Conservation (phyloP, 108 stramenopile genomes). For the Nitzschia inconspicua region DNA sequence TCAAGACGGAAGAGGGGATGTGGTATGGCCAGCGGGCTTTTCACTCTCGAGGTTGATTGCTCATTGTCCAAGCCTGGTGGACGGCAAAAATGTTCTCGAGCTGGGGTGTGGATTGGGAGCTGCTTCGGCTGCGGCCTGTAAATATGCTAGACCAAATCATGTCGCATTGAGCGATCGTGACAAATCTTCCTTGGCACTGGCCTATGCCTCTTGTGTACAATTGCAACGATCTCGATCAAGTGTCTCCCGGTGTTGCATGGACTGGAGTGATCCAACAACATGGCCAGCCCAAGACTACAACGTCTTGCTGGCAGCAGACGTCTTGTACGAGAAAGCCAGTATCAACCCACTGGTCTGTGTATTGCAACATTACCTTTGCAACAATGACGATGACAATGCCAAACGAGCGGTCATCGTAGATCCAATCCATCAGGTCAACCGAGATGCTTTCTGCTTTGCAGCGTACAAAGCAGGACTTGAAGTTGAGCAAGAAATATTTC, state of each 20-base stretch:
- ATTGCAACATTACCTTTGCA: conserved; percentile 11
- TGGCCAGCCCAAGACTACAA: conserved; percentile 29
- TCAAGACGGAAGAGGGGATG: background rate
- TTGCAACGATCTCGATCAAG: conserved; percentile 17
- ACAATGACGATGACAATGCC: background rate
- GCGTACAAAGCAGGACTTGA: conserved; percentile 17
- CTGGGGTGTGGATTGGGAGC: conserved; percentile 17
- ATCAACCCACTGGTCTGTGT: conserved; percentile 14
- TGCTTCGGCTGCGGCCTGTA: conserved; percentile 9
- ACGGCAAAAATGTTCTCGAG: conserved; percentile 19
- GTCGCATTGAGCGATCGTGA: conserved; percentile 24
- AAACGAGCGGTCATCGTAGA: conserved; percentile 26
- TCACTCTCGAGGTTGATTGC: conserved; percentile 21
- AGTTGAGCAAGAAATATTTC: conserved; percentile 12
- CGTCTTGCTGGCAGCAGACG: conserved; percentile 16
- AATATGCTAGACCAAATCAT: conserved; percentile 18
- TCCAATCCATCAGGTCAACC: conserved; percentile 14
- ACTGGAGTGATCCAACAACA: conserved; percentile 15
- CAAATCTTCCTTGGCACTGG: conserved; percentile 3
- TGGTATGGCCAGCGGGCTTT: conserved; percentile 4
- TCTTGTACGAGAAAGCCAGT: conserved; percentile 8
- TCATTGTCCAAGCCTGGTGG: conserved; percentile 19
- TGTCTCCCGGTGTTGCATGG: conserved; percentile 23
- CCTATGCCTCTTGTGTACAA: conserved; percentile 19
- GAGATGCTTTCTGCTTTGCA: conserved; percentile 8